Evolutionary conservation across 2,329 filamentous ascomycete species (phyloP).

Genomic region (Pseudogymnoascus sp.): DNA sequence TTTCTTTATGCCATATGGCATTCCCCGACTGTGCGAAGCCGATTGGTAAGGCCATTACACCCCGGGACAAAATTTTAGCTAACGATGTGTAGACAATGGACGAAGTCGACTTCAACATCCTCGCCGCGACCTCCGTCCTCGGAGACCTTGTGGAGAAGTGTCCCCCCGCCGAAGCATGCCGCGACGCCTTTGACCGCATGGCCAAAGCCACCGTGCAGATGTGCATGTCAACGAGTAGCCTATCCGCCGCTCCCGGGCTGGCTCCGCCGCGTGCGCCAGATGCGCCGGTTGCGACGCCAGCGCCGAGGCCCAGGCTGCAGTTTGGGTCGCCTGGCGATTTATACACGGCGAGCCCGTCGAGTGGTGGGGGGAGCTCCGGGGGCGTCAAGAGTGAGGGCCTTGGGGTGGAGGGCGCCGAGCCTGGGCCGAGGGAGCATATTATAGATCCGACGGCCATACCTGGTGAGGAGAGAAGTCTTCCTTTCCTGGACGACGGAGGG

Average conservation of each 20-base stretch:
- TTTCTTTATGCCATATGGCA: constrained; percentile 98
- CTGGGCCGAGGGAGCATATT: background rate
- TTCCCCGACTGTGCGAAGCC: constrained; percentile 76
- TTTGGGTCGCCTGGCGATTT: background rate
- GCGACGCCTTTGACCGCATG: constrained; percentile 90
- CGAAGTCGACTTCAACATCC: constrained; percentile 93
- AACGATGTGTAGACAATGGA: constrained; percentile 60
- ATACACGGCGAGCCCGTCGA: background rate
- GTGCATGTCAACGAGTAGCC: constrained; percentile 80
- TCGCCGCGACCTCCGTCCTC: constrained; percentile 87
- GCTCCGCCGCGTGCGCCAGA: background rate
- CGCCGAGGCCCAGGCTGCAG: background rate
- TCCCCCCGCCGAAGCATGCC: constrained; percentile 85
- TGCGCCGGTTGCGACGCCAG: background rate
- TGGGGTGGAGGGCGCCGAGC: background rate
- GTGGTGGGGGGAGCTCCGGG: background rate
- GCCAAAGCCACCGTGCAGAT: constrained; percentile 93
- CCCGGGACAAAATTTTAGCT: constrained; percentile 13
- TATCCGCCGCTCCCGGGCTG: constrained; percentile 40
- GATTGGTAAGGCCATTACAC: constrained; percentile 53
- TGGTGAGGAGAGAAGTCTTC: background rate
- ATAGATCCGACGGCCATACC: background rate
- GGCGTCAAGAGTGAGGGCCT: background rate
- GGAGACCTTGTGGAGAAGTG: constrained; percentile 90
- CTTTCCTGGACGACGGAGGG: background rate